A percentile compares a stretch with the other conserved stretches of the same genome.
These are phyloP conservation scores for Teratosphaeria epicoccoides DNA, from an alignment of 2,329 filamentous ascomycete genomes.

Conservation along the genomic window DNA sequence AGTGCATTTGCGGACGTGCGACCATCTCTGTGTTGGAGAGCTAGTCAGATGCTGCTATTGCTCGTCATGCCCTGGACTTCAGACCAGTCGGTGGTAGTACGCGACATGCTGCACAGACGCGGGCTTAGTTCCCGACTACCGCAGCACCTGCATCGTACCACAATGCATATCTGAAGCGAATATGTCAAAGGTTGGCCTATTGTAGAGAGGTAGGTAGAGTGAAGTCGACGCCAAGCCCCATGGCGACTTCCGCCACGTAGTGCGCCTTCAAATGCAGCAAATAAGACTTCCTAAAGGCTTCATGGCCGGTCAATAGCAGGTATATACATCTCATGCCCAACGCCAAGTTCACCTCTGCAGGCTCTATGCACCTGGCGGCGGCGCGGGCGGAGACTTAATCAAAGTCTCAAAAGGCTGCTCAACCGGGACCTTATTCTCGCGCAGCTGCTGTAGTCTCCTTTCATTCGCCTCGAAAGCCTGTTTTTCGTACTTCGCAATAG, in stretches of 20 bases:
- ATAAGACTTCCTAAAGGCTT: neutral
- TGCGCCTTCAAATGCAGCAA: neutral
- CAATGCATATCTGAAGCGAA: neutral
- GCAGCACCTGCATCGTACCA: too few relatives aligned
- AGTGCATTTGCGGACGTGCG: too few relatives aligned
- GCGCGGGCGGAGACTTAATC: conserved; percentile 16
- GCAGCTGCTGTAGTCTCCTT: conserved; percentile 39
- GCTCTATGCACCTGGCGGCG: conserved; percentile 3
- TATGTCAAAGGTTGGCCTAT: neutral
- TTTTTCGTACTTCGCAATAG: conserved; percentile 54
- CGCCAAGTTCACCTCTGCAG: neutral
- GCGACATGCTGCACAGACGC: too few relatives aligned
- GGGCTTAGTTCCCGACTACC: too few relatives aligned
- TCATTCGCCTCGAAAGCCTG: conserved; percentile 47
- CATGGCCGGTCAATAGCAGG: neutral
- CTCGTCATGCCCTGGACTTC: too few relatives aligned
- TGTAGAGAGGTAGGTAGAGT: neutral
- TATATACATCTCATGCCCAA: neutral
- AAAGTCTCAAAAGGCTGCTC: conserved; percentile 21
- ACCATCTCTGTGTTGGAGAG: too few relatives aligned
- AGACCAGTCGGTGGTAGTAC: too few relatives aligned
- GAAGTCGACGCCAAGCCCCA: neutral
- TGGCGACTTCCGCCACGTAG: neutral
- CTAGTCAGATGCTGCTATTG: too few relatives aligned
- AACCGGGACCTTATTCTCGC: conserved; percentile 26